phyloP scores from a whole-genome alignment of 306 rosid genomes.

The Parietaria judaica region DNA sequence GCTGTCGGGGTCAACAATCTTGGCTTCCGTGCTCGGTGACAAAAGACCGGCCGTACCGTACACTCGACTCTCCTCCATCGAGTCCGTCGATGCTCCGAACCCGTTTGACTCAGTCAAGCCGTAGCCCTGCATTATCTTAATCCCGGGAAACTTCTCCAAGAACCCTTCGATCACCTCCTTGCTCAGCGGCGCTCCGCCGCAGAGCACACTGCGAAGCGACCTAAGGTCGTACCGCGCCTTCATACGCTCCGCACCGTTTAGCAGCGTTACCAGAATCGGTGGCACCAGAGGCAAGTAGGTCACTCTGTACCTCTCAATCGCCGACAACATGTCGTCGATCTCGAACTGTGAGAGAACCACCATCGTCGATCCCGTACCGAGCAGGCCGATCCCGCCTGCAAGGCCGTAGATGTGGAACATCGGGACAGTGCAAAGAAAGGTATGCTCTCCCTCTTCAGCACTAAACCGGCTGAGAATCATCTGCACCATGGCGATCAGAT shows the following conservation, averaged over 20 bases:
- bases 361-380: constrained; percentile 20
- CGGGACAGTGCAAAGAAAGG: constrained; percentile 6
- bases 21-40: not conserved
- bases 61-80: not conserved
- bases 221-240: constrained; percentile 18
- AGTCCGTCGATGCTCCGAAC: not conserved
- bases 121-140: not conserved
- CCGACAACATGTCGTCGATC: constrained; percentile 1
- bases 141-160: constrained; percentile 13
- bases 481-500: constrained; percentile 14
- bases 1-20: not conserved
- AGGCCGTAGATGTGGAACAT: constrained; percentile 31
- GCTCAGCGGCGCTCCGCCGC: constrained; percentile 28
- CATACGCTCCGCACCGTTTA: not conserved
- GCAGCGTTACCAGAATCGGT: constrained; percentile 11
- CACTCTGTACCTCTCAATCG: constrained; percentile 14
- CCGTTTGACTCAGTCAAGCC: not conserved
- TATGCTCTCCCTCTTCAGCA: not conserved
- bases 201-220: constrained; percentile 13
- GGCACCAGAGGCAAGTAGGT: constrained; percentile 21
- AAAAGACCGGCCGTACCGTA: not conserved
- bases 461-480: not conserved
- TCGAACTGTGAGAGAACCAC: constrained; percentile 19
- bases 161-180: constrained; percentile 14
- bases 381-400: constrained; percentile 4